A percentile compares a stretch with the other conserved stretches of the same genome.
Evolutionary conservation across 805 yeast species (phyloP).

Genomic region (Wickerhamomyces rabaulensis): DNA sequence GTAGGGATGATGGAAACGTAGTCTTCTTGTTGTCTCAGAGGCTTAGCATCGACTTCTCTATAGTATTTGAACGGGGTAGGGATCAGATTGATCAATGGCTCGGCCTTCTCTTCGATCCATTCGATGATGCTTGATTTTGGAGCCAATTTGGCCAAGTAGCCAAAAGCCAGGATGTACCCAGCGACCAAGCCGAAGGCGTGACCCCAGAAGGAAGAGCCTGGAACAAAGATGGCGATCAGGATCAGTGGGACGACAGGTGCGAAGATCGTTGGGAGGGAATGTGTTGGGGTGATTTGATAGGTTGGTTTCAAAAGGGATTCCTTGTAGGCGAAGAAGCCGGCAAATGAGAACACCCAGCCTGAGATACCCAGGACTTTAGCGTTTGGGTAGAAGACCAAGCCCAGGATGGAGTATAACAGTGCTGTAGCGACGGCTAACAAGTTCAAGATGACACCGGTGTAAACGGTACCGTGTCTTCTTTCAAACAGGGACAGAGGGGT

Average conservation of each 20-base stretch:
- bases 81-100: conserved; percentile 44
- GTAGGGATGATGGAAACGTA: conserved; percentile 26
- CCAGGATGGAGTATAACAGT: conserved; percentile 22
- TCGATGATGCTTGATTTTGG: conserved; percentile 64
- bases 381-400: conserved; percentile 41
- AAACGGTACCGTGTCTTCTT: conserved; percentile 71
- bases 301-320: conserved; percentile 38
- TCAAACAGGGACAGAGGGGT: conserved; percentile 66
- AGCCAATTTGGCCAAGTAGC: conserved; percentile 47
- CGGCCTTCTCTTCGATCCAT: conserved; percentile 56
- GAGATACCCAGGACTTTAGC: conserved; percentile 59
- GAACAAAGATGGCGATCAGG: conserved; percentile 46
- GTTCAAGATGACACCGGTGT: conserved; percentile 78
- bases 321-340: conserved; percentile 53
- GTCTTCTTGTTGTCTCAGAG: conserved; percentile 29
- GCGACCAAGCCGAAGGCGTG: conserved; percentile 62
- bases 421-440: conserved; percentile 67
- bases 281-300: conserved; percentile 31
- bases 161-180: conserved; percentile 61
- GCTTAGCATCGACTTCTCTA: conserved; percentile 55
- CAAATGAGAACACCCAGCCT: conserved; percentile 68
- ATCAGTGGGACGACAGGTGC: conserved; percentile 53
- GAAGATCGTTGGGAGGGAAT: conserved; percentile 51
- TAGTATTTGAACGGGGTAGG: conserved; percentile 51
- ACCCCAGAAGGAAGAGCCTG: conserved; percentile 68